Conservation (phyloP, 2,329 filamentous ascomycete species). For the Periconia macrospinosa region DNA sequence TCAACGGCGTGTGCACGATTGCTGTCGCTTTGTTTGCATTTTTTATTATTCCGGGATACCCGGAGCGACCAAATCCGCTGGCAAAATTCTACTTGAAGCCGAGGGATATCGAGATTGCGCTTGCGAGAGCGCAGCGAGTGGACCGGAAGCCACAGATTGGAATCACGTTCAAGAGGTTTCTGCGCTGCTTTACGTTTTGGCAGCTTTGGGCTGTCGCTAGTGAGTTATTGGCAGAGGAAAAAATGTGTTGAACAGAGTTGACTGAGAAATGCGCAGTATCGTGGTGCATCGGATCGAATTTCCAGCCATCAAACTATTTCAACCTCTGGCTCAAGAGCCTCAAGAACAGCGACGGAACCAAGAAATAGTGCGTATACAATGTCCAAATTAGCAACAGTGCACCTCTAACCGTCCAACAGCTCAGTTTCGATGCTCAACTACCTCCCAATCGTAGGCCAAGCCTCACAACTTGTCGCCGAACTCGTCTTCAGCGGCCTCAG, state of each 20-base stretch:
- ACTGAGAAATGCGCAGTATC: neutral
- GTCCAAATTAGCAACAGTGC: neutral
- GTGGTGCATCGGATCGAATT: slow-evolving; percentile 5
- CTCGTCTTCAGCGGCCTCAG: slow-evolving; percentile 10
- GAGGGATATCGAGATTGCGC: slow-evolving; percentile 9
- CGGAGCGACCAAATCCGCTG: slow-evolving; percentile 10
- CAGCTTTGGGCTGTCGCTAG: slow-evolving; percentile 10
- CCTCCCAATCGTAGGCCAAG: slow-evolving; percentile 11
- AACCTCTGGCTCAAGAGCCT: slow-evolving; percentile 13
- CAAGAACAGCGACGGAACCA: slow-evolving; percentile 7
- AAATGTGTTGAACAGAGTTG: neutral
- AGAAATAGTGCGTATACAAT: slow-evolving; percentile 4
- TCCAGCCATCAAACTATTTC: slow-evolving; percentile 9
- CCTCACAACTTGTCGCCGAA: slow-evolving; percentile 7
- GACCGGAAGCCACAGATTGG: slow-evolving; percentile 10
- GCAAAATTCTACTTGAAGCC: slow-evolving; percentile 12
- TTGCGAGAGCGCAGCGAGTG: slow-evolving; percentile 5
- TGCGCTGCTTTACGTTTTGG: slow-evolving; percentile 14
- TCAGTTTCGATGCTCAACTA: slow-evolving; percentile 14
- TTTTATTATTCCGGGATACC: slow-evolving; percentile 3
- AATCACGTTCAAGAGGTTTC: slow-evolving; percentile 9
- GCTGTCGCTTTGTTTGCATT: slow-evolving; percentile 2
- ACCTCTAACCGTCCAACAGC: neutral
- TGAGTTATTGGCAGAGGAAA: neutral
- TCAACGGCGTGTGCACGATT: slow-evolving; percentile 40